These are phyloP conservation scores for Malus fusca DNA, from an alignment of 306 rosid genomes.

Conservation along the genomic window DNA sequence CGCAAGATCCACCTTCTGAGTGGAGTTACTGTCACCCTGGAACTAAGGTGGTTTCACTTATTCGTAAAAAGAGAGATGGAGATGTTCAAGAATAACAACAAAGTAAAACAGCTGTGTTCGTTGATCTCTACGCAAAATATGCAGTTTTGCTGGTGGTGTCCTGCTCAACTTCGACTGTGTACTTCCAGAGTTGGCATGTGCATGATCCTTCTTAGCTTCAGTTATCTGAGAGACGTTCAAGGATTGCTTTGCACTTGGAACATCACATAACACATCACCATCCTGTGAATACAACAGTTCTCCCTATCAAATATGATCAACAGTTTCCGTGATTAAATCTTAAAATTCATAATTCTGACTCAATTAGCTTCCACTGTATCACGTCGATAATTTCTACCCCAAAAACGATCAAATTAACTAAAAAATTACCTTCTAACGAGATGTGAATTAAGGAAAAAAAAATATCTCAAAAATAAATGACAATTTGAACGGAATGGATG, in stretches of 20 bases:
- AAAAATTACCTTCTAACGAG: neutral
- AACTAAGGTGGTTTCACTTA: constrained; percentile 19
- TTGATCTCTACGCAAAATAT: constrained; percentile 25
- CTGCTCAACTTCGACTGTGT: constrained; percentile 33
- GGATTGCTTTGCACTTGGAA: constrained; percentile 26
- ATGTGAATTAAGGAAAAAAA: neutral
- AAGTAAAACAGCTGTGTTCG: constrained; percentile 41
- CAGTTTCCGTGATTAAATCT: neutral
- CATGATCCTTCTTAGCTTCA: constrained; percentile 25
- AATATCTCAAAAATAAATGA: neutral
- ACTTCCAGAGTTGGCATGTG: constrained; percentile 34
- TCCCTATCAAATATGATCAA: neutral
- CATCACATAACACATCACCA: constrained; percentile 29
- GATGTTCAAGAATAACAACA: constrained; percentile 32
- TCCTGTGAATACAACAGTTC: constrained; percentile 42
- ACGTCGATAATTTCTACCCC: neutral
- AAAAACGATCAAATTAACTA: no score
- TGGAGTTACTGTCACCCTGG: constrained; percentile 52
- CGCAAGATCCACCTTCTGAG: constrained; percentile 48
- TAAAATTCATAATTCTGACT: neutral
- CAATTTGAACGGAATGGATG: no score
- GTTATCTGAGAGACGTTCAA: constrained; percentile 22
- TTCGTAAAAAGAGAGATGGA: constrained; percentile 13
- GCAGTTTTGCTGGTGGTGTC: constrained; percentile 27
- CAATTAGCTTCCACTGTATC: neutral